Conservation (phyloP, 768 basidiomycete genomes). For the Paxillus involutus region DNA sequence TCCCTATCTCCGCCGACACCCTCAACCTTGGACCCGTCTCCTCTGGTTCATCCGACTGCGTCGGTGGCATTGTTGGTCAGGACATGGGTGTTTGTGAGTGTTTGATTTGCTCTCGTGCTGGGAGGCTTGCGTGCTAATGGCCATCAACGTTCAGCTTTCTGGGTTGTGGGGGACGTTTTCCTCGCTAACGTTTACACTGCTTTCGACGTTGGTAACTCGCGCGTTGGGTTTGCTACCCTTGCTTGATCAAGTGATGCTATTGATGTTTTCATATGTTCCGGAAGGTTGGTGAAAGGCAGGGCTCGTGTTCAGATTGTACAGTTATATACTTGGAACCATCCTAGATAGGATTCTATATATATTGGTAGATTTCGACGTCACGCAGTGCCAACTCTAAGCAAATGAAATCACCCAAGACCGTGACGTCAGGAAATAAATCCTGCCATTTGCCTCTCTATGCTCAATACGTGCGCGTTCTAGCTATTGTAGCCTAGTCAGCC, state of each 20-base stretch:
- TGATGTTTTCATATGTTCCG: too few species aligned
- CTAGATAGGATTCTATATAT: too few species aligned
- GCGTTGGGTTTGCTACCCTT: slow-evolving; percentile 36
- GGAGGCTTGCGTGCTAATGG: neutral
- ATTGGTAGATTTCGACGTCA: too few species aligned
- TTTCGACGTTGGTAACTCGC: slow-evolving; percentile 36
- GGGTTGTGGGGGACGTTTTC: slow-evolving; percentile 39
- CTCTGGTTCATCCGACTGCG: slow-evolving; percentile 24
- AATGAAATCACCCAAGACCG: too few species aligned
- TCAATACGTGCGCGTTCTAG: too few species aligned
- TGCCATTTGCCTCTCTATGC: too few species aligned
- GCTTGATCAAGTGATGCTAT: slow-evolving; percentile 5
- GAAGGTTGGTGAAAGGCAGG: too few species aligned
- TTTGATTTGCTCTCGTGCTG: neutral
- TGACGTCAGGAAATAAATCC: too few species aligned
- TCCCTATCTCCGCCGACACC: slow-evolving; percentile 27
- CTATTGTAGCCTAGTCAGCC: too few species aligned
- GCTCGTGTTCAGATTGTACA: too few species aligned
- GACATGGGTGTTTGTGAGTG: slow-evolving; percentile 8
- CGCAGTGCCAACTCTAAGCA: too few species aligned
- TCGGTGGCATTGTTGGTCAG: slow-evolving; percentile 28
- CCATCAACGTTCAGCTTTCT: slow-evolving; percentile 13
- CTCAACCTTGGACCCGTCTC: slow-evolving; percentile 38
- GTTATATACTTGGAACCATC: too few species aligned
- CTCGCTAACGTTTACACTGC: slow-evolving; percentile 41